These are phyloP conservation scores for Pogostemon cablin DNA, from an alignment of 257 asterid genomes.

Conservation along the genomic window DNA sequence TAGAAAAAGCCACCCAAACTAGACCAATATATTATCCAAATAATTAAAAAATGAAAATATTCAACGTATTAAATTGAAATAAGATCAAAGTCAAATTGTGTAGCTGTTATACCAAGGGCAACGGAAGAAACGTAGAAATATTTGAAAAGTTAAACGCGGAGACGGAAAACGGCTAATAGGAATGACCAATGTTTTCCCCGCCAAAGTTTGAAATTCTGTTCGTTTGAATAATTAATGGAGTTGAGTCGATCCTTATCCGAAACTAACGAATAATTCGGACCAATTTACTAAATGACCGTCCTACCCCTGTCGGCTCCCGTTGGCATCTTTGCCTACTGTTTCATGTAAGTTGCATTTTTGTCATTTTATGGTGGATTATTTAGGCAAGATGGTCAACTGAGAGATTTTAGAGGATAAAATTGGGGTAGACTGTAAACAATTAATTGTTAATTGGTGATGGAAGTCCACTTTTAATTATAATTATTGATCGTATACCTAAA, in stretches of 20 bases:
- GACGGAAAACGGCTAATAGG: constrained; percentile 20
- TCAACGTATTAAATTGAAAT: background rate
- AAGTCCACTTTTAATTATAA: no score
- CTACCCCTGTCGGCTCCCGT: background rate
- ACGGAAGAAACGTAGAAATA: constrained; percentile 18
- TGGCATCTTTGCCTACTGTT: background rate
- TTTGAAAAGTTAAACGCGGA: constrained; percentile 57
- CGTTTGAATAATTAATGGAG: background rate
- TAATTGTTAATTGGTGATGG: no score
- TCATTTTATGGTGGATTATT: background rate
- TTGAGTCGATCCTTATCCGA: constrained; percentile 35
- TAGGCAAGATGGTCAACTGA: background rate
- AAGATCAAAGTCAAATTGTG: constrained; percentile 21
- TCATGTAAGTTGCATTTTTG: background rate
- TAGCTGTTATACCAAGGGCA: background rate
- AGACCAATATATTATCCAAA: background rate
- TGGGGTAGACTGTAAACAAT: background rate
- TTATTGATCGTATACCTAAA: no score
- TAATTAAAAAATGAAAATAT: background rate
- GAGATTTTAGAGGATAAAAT: background rate
- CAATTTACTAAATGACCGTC: constrained; percentile 12
- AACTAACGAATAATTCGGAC: constrained; percentile 33
- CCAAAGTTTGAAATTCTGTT: constrained; percentile 31
- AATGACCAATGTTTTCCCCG: constrained; percentile 34
- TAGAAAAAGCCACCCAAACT: no score